A percentile compares a stretch with the other conserved stretches of the same genome.
Conservation (phyloP, 2,329 filamentous ascomycete genomes). For the Verticillium longisporum region DNA sequence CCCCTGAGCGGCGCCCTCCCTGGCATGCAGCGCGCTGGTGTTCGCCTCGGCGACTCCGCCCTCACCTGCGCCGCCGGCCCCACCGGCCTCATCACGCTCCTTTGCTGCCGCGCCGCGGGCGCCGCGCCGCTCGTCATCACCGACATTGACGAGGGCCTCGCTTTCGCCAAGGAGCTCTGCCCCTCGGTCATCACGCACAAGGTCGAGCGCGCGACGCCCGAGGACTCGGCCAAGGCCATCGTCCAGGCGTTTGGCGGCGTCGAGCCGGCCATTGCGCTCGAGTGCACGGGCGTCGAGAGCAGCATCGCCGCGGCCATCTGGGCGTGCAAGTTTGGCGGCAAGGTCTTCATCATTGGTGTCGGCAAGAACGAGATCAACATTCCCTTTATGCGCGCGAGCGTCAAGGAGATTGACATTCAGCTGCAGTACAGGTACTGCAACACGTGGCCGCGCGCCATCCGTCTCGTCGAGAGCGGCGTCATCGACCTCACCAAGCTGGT, state of each 20-base stretch:
- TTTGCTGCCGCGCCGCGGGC: conserved; percentile 79
- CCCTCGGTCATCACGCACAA: conserved; percentile 76
- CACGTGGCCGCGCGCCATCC: conserved; percentile 91
- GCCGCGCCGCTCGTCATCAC: conserved; percentile 90
- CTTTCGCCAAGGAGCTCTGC: conserved; percentile 77
- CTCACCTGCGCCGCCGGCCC: conserved; percentile 89
- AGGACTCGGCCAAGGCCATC: conserved; percentile 68
- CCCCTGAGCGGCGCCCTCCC: conserved; percentile 85
- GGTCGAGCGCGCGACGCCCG: conserved; percentile 58
- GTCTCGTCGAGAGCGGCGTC: conserved; percentile 76
- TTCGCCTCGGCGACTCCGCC: conserved; percentile 79
- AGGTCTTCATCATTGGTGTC: conserved; percentile 94
- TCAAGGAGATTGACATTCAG: conserved; percentile 87
- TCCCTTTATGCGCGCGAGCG: conserved; percentile 89
- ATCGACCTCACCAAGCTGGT: conserved; percentile 77
- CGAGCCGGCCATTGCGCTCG: conserved; percentile 75
- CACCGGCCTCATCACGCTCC: conserved; percentile 82
- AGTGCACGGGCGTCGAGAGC: conserved; percentile 93
- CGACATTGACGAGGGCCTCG: conserved; percentile 82
- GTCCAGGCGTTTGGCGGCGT: conserved; percentile 63
- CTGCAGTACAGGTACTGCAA: conserved; percentile 97
- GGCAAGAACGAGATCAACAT: conserved; percentile 94
- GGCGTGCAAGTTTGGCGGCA: conserved; percentile 88
- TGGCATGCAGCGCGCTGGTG: conserved; percentile 73
- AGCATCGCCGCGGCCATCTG: conserved; percentile 82